Evolutionary conservation across 2,329 filamentous ascomycete genomes (phyloP).

Genomic region (Ophiostoma piceae): DNA sequence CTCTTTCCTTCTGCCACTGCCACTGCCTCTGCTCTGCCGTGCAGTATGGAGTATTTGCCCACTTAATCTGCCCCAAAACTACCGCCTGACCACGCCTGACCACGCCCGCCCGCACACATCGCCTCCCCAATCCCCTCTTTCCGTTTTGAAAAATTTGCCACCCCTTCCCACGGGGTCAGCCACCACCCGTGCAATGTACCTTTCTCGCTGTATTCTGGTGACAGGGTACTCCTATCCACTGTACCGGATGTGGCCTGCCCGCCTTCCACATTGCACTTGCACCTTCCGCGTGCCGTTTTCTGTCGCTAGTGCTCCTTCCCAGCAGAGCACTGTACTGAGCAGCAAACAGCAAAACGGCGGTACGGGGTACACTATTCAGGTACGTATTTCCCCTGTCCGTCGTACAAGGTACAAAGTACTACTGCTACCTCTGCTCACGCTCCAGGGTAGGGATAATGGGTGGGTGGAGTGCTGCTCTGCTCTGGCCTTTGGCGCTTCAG

Average conservation of each 20-base stretch:
- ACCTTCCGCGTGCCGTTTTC: constrained; percentile 3
- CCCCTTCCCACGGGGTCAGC: background rate
- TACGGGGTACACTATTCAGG: background rate
- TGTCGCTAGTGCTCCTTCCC: constrained; percentile 3
- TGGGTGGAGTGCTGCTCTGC: constrained; percentile 19
- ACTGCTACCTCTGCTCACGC: background rate
- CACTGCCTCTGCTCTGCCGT: background rate
- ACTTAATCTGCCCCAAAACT: background rate
- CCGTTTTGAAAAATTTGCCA: constrained; percentile 12
- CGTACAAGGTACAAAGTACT: constrained; percentile 23
- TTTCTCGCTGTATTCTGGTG: background rate
- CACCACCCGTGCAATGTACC: background rate
- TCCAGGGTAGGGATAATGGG: constrained; percentile 21
- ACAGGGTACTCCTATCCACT: background rate
- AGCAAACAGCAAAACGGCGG: background rate
- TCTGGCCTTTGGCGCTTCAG: constrained; percentile 12
- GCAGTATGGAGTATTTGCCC: constrained; percentile 11
- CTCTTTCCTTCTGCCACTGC: background rate
- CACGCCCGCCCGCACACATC: background rate
- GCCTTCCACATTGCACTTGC: background rate
- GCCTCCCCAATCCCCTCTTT: constrained; percentile 10
- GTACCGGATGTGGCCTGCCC: constrained; percentile 2
- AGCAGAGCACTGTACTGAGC: background rate
- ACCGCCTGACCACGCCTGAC: constrained; percentile 17
- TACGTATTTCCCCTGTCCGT: constrained; percentile 24